Percentiles rank a stretch among this genome's conserved stretches.
These are phyloP conservation scores for Paramecium tetraurelia DNA, from an alignment of 73 alveolate genomes.

Conservation along the genomic window DNA sequence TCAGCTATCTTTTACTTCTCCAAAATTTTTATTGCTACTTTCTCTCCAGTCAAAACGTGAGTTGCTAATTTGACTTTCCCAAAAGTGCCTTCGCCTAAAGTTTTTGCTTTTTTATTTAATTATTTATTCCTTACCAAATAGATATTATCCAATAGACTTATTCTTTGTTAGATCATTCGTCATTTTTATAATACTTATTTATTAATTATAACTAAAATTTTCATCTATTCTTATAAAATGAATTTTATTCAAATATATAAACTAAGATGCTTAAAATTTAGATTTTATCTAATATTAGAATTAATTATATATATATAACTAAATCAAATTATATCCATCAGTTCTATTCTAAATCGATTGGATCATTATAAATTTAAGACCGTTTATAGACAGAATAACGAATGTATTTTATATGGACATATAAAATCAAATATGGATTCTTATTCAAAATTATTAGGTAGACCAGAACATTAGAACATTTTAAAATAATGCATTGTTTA, in stretches of 20 bases:
- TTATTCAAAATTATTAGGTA: no score
- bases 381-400: no score
- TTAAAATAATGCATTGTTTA: not conserved
- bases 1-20: slow-evolving; percentile 81
- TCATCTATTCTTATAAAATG: not conserved
- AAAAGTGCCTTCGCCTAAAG: slow-evolving; percentile 83
- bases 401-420: no score
- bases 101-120: slow-evolving; percentile 33
- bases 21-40: slow-evolving; percentile 80
- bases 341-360: no score
- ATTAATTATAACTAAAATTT: not conserved
- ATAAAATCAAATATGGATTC: no score
- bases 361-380: no score
- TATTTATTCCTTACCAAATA: not conserved
- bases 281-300: not conserved
- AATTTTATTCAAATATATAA: not conserved
- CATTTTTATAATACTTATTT: not conserved
- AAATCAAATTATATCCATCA: not conserved
- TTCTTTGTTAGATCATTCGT: not conserved
- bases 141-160: not conserved
- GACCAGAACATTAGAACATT: not conserved
- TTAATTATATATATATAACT: not conserved
- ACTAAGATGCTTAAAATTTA: not conserved
- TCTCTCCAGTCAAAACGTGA: slow-evolving; percentile 80
- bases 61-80: slow-evolving; percentile 84